phyloP scores from a whole-genome alignment of 768 basidiomycete genomes.

The Mycena albidolilacea region DNA sequence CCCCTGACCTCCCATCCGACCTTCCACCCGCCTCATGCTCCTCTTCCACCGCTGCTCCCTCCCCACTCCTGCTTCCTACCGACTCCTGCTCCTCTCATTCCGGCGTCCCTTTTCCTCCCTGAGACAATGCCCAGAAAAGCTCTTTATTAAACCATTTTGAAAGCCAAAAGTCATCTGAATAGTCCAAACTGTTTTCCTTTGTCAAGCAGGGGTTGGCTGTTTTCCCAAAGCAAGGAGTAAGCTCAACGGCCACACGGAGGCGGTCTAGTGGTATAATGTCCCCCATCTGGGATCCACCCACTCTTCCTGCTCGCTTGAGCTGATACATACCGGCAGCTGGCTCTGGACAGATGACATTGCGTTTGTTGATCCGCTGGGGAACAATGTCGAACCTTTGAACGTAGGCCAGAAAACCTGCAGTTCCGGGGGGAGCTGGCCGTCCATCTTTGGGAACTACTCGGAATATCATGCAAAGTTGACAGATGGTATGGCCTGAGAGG shows the following conservation, averaged over 20 bases:
- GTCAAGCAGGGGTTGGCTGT: slow-evolving; percentile 30
- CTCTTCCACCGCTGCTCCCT: no score
- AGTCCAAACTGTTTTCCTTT: slow-evolving; percentile 27
- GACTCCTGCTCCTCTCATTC: no score
- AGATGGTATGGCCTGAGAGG: slow-evolving; percentile 34
- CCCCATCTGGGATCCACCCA: slow-evolving; percentile 6
- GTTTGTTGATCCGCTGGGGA: slow-evolving; percentile 11
- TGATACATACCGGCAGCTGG: not conserved
- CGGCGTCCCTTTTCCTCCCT: no score
- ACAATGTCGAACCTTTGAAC: slow-evolving; percentile 39
- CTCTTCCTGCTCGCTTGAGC: slow-evolving; percentile 16
- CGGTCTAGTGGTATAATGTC: slow-evolving; percentile 31
- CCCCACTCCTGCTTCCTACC: no score
- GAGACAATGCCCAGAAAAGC: no score
- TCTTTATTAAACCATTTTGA: not conserved
- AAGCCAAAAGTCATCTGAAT: slow-evolving; percentile 33
- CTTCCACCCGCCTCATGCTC: no score
- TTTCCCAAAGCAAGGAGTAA: slow-evolving; percentile 37
- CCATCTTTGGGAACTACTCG: slow-evolving; percentile 13
- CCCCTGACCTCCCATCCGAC: no score
- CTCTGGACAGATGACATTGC: slow-evolving; percentile 15
- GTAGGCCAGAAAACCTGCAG: slow-evolving; percentile 36
- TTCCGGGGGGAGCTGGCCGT: not conserved
- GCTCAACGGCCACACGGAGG: slow-evolving; percentile 28
- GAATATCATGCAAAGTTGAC: slow-evolving; percentile 35